These are phyloP conservation scores for Capillidium rhysosporum DNA, from an alignment of 371 early-diverging fungal genomes.

Conservation along the genomic window DNA sequence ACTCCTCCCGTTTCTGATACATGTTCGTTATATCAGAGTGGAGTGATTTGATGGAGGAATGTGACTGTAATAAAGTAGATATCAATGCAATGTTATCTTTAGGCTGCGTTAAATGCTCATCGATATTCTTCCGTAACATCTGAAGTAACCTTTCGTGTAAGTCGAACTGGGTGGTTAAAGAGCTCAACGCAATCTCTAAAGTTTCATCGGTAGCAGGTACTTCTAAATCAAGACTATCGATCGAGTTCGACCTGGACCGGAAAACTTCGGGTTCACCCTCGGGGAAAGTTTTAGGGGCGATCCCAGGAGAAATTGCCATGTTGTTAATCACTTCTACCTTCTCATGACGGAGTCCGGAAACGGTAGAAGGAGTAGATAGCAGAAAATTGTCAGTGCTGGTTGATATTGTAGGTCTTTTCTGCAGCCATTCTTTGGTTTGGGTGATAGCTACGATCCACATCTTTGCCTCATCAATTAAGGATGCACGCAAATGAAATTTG, in stretches of 20 bases:
- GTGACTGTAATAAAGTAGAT: not conserved
- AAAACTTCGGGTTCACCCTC: not conserved
- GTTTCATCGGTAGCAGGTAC: not conserved
- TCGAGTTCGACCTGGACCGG: not conserved
- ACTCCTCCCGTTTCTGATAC: conserved; percentile 22
- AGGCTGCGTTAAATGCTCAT: not conserved
- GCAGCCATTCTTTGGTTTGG: conserved; percentile 21
- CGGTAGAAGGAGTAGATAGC: not conserved
- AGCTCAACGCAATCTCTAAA: not conserved
- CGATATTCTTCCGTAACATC: not conserved
- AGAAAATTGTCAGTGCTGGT: not conserved
- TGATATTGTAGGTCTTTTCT: not conserved
- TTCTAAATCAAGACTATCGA: not conserved
- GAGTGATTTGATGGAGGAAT: not conserved
- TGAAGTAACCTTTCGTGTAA: not conserved
- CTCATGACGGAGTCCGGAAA: not conserved
- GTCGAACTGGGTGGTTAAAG: conserved; percentile 2
- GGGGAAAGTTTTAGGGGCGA: not conserved
- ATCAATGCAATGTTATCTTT: not conserved
- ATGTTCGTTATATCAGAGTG: conserved; percentile 7
- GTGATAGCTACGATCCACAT: conserved; percentile 56
- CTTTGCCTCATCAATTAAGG: conserved; percentile 40
- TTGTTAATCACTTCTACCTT: not conserved
- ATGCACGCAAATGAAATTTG: conserved; percentile 41
- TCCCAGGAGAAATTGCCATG: too few relatives aligned